Evolutionary conservation across 169 alveolate genomes (phyloP).

Genomic region (Eimeria falciformis): DNA sequence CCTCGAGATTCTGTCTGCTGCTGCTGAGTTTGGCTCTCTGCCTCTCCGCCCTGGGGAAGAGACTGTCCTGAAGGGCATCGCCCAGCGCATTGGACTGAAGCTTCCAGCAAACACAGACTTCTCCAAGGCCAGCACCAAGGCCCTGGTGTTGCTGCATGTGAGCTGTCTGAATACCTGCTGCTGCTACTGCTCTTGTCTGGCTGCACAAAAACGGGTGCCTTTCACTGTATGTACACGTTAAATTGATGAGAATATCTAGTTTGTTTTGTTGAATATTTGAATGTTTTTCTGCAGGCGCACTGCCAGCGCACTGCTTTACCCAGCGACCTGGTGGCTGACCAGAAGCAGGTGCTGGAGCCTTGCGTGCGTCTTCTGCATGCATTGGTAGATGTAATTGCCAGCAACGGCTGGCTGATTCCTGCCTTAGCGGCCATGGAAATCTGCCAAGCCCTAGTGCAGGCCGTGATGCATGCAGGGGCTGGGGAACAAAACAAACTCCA

Average conservation of each 20-base stretch:
- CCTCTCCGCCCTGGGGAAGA: constrained; percentile 93
- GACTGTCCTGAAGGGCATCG: constrained; percentile 83
- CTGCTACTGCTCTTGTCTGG: neutral
- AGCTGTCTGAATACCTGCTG: constrained; percentile 16
- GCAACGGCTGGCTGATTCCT: constrained; percentile 96
- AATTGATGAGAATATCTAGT: neutral
- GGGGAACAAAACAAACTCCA: constrained; percentile 73
- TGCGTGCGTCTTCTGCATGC: constrained; percentile 94
- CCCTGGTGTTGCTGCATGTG: constrained; percentile 81
- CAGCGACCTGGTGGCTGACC: constrained; percentile 89
- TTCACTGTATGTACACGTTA: neutral
- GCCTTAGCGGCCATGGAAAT: constrained; percentile 97
- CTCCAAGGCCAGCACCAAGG: constrained; percentile 78
- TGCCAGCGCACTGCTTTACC: constrained; percentile 93
- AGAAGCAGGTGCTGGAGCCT: constrained; percentile 84
- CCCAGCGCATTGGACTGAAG: constrained; percentile 78
- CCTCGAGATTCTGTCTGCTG: constrained; percentile 89
- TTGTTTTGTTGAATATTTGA: neutral
- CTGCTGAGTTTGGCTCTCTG: constrained; percentile 89
- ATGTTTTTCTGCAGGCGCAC: constrained; percentile 94
- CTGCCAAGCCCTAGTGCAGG: constrained; percentile 98
- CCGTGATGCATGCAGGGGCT: constrained; percentile 88
- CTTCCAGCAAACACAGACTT: constrained; percentile 63
- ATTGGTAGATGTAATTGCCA: constrained; percentile 97
- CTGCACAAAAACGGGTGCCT: neutral